Evolutionary conservation across 345 rosid genomes (phyloP), one percentile per base, ranked within the genome.

Genomic region (Eucalyptus decipiens): DNA sequence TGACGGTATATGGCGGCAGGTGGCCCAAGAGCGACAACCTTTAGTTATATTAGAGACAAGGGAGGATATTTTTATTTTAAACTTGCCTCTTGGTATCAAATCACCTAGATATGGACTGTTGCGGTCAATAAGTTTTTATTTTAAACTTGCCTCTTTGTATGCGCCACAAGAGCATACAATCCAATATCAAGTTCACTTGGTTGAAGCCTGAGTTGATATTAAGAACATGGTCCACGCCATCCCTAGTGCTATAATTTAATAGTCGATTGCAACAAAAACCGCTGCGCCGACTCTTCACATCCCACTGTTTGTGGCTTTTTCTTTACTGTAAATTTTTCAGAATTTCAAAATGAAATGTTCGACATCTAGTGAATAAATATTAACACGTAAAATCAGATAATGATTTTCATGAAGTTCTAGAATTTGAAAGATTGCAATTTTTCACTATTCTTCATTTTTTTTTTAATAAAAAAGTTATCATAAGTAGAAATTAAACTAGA

Each of bases 1-100:
- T 18, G 80, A 69, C 0, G 1, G 4, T 32, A 34, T 8, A 3
- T 1, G 4, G 7, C 0, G 2, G 24, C 7, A 6, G 4, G 80
- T 69, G 42, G 23, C 4, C 80, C 42, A 69, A 32, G 80, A 69
- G 80, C 7, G 23, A 9, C 42, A 9, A 34, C 13, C 43, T 72
- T 34, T 34, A 34, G 81, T 72, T 40, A 18, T 34, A 32, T 69
- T 32, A 69, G 80, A 34, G 80, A 19, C 42, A 69, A 3, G 24
- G 23, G 13, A 34, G 80, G 43, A 34, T 69, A 34, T 69, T 32
- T 32, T 19, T 34, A 37, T 19, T 32, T 34, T 69, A 18, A 69
- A 34, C 40, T 34, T 72, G 80, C 24, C 42, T 69, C 42, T 17
- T 51, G 23, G 11, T 34, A 18, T 4, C 42, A 17, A 18, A 32